A percentile compares a stretch with the other conserved stretches of the same genome.
Evolutionary conservation across 257 asterid species (phyloP).

Genomic region (Jaltomata sinuosa): DNA sequence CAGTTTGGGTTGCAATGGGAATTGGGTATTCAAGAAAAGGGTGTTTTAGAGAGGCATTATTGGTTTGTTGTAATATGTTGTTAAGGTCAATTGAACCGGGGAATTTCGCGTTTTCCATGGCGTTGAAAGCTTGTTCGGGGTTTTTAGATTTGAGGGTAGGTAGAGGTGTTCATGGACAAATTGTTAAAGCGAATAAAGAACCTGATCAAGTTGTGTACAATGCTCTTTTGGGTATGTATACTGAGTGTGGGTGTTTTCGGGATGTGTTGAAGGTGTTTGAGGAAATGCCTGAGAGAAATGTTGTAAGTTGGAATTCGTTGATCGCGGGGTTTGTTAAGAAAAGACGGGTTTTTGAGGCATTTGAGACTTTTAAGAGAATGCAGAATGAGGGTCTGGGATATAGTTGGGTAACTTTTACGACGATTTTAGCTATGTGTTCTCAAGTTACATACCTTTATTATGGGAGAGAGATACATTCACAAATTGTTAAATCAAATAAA

Average conservation of each 20-base stretch:
- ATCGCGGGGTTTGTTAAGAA: conserved; percentile 25
- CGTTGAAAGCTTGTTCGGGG: conserved; percentile 34
- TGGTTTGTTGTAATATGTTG: conserved; percentile 29
- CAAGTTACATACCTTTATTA: conserved; percentile 21
- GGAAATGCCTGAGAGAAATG: conserved; percentile 40
- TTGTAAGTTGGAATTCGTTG: conserved; percentile 38
- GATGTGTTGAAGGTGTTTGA: conserved; percentile 33
- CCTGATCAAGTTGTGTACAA: conserved; percentile 48
- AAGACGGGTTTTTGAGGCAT: conserved; percentile 29
- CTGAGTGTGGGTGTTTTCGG: conserved; percentile 27
- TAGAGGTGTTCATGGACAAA: conserved; percentile 31
- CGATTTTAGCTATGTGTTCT: conserved; percentile 23
- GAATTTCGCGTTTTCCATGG: conserved; percentile 29
- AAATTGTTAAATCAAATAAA: conserved; percentile 23
- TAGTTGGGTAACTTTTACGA: conserved; percentile 40
- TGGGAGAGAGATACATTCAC: conserved; percentile 39
- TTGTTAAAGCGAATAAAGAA: conserved; percentile 17
- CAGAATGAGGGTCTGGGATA: conserved; percentile 30
- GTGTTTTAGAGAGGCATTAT: conserved; percentile 20
- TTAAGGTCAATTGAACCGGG: conserved; percentile 15
- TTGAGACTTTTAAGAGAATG: conserved; percentile 33
- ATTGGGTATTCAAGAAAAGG: conserved; percentile 40
- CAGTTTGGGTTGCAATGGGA: conserved; percentile 41
- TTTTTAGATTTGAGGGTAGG: conserved; percentile 19
- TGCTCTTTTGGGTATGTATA: conserved; percentile 35